A percentile compares a stretch with the other conserved stretches of the same genome.
These are phyloP conservation scores for Xylariaceae sp. DNA, from an alignment of 2,329 filamentous ascomycete species.

Conservation along the genomic window DNA sequence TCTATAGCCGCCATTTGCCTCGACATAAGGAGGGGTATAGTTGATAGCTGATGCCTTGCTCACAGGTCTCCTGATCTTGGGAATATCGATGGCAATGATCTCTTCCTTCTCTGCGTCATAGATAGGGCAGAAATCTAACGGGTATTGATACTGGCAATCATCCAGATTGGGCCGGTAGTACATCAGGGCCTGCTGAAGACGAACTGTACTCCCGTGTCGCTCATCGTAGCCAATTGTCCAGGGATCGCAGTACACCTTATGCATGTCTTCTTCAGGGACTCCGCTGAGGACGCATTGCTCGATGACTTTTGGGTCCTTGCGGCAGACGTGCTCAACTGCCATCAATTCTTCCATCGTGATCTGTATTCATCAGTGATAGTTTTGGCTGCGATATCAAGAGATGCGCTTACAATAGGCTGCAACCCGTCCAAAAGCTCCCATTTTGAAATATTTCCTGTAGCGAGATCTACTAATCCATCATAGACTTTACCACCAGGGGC, in stretches of 20 bases:
- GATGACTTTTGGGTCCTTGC: constrained; percentile 80
- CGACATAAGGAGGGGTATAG: constrained; percentile 71
- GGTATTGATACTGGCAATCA: constrained; percentile 86
- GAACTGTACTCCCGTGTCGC: constrained; percentile 72
- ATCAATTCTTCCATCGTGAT: constrained; percentile 91
- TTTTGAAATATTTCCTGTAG: constrained; percentile 59
- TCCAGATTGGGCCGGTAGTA: constrained; percentile 86
- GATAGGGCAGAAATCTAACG: constrained; percentile 91
- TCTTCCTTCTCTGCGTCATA: constrained; percentile 75
- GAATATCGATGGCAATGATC: constrained; percentile 81
- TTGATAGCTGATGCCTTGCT: constrained; percentile 71
- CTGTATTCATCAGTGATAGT: constrained; percentile 33
- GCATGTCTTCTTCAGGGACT: constrained; percentile 77
- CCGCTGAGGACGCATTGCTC: constrained; percentile 84
- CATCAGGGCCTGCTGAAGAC: constrained; percentile 90
- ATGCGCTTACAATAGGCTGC: constrained; percentile 66
- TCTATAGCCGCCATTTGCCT: constrained; percentile 71
- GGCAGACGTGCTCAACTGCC: constrained; percentile 69
- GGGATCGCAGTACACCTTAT: constrained; percentile 93
- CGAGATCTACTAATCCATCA: constrained; percentile 76
- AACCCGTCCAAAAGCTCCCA: constrained; percentile 75
- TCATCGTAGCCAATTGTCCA: constrained; percentile 97
- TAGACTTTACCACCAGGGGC: constrained; percentile 73
- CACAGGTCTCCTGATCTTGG: constrained; percentile 69
- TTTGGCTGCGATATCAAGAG: neutral